Evolutionary conservation across 1,139 yeast species (phyloP).

Genomic region (Pichia norvegensis): DNA sequence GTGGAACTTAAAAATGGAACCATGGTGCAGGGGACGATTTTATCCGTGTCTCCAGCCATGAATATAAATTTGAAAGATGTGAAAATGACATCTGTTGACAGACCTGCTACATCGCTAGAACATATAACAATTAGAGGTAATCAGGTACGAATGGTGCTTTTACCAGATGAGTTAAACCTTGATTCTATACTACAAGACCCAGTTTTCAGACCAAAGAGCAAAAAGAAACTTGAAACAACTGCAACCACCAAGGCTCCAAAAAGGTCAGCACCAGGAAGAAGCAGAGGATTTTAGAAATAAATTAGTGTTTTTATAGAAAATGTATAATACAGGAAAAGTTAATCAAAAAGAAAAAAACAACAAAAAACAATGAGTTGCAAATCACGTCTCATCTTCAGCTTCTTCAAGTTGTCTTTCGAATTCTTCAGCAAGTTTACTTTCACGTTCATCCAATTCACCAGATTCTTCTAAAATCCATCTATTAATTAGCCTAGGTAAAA

Average conservation of each 20-base stretch:
- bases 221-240: neutral
- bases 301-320: too few species aligned
- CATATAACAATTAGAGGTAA: constrained; percentile 85
- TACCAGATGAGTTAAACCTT: constrained; percentile 83
- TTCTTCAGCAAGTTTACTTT: constrained; percentile 27
- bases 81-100: constrained; percentile 62
- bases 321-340: neutral
- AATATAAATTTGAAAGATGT: constrained; percentile 80
- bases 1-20: constrained; percentile 91
- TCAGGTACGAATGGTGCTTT: constrained; percentile 73
- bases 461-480: constrained; percentile 35
- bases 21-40: constrained; percentile 58
- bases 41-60: constrained; percentile 88
- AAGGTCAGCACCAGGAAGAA: neutral
- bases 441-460: constrained; percentile 34
- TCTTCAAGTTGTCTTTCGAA: constrained; percentile 18
- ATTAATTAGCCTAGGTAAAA: constrained; percentile 48
- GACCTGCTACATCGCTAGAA: constrained; percentile 68
- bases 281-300: neutral
- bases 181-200: constrained; percentile 67
- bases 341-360: constrained; percentile 17
- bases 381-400: neutral
- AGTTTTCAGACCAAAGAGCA: constrained; percentile 35
- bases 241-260: neutral
- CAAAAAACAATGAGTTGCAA: neutral